phyloP scores from a whole-genome alignment of 306 rosid genomes.

The Dicorynia guianensis region DNA sequence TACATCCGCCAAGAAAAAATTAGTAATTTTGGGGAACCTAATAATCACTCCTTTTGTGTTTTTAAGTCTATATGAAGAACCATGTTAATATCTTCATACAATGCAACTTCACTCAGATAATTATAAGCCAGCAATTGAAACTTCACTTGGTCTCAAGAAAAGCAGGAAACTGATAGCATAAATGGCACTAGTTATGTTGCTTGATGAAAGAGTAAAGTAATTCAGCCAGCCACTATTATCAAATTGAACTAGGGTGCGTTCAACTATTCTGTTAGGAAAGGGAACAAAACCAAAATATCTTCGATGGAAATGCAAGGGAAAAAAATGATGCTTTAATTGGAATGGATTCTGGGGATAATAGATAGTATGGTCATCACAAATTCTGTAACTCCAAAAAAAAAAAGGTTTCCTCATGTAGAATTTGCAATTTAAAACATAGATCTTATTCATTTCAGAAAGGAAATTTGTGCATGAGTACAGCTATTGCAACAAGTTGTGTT shows the following conservation, averaged over 20 bases:
- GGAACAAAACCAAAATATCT: slow-evolving; percentile 2
- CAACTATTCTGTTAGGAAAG: slow-evolving; percentile 8
- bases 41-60: background rate
- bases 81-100: background rate
- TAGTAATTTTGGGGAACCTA: slow-evolving; percentile 10
- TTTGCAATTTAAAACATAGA: slow-evolving; percentile 32
- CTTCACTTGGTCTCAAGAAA: slow-evolving; percentile 25
- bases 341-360: slow-evolving; percentile 6
- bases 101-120: slow-evolving; percentile 22
- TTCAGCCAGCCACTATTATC: slow-evolving; percentile 14
- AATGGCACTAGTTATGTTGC: background rate
- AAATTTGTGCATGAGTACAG: background rate
- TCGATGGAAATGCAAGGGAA: background rate
- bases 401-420: slow-evolving; percentile 18
- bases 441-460: slow-evolving; percentile 32
- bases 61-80: background rate
- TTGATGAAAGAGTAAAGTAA: background rate
- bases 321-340: slow-evolving; percentile 49
- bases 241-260: slow-evolving; percentile 2
- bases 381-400: slow-evolving; percentile 4
- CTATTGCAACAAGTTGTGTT: background rate
- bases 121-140: slow-evolving; percentile 19
- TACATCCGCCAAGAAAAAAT: slow-evolving; percentile 11
- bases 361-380: slow-evolving; percentile 3
- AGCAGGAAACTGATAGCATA: slow-evolving; percentile 15